These are phyloP conservation scores for Mucuna pruriens DNA, from an alignment of 306 rosid species.

Conservation along the genomic window DNA sequence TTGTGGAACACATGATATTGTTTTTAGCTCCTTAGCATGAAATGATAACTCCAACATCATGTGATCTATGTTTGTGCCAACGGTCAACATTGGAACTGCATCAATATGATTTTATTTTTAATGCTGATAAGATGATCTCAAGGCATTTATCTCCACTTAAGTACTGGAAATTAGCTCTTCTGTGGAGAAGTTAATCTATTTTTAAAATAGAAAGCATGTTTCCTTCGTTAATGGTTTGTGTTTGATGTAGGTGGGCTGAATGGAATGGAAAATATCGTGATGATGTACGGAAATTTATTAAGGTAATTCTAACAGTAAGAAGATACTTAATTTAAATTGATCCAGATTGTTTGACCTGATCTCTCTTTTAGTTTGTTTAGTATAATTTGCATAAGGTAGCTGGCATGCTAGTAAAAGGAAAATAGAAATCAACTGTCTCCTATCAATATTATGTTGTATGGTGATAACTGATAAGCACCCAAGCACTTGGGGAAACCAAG, in stretches of 20 bases:
- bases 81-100: conserved; percentile 11
- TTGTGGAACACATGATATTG: not conserved
- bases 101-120: conserved; percentile 28
- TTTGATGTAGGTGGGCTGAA: conserved; percentile 91
- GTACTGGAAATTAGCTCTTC: conserved; percentile 10
- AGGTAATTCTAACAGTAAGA: conserved; percentile 57
- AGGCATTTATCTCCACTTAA: not conserved
- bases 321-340: not conserved
- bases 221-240: conserved; percentile 28
- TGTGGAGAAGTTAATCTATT: conserved; percentile 10
- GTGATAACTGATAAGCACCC: too few species aligned
- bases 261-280: conserved; percentile 98
- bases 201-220: conserved; percentile 7
- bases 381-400: conserved; percentile 25
- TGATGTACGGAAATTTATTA: conserved; percentile 84
- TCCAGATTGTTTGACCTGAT: conserved; percentile 1
- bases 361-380: conserved; percentile 26
- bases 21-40: conserved; percentile 22
- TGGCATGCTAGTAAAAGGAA: conserved; percentile 9
- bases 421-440: not conserved
- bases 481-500: too few species aligned
- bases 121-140: not conserved
- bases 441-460: conserved; percentile 15
- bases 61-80: conserved; percentile 8
- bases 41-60: conserved; percentile 4